Evolutionary conservation across 2,329 filamentous ascomycete species (phyloP).

Genomic region (Ophiocordyceps camponoti-leonardi): DNA sequence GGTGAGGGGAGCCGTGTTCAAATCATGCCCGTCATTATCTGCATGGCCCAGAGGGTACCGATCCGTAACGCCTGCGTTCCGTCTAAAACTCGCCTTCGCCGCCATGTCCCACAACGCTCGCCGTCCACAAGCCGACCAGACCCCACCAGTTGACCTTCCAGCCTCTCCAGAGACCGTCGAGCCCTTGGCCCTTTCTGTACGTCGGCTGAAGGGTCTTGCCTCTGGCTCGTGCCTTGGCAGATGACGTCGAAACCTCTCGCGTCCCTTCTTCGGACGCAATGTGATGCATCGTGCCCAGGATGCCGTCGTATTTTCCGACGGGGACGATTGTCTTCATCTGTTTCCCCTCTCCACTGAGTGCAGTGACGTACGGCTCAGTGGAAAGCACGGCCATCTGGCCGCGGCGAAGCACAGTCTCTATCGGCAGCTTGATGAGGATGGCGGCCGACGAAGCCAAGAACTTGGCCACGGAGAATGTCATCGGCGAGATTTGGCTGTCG

Average conservation of each 20-base stretch:
- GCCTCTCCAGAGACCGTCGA: constrained; percentile 52
- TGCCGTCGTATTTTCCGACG: constrained; percentile 65
- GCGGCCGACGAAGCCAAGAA: constrained; percentile 69
- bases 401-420: constrained; percentile 81
- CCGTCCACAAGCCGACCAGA: constrained; percentile 56
- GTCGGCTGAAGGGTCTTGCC: constrained; percentile 12
- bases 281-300: constrained; percentile 79
- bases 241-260: constrained; percentile 23
- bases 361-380: constrained; percentile 30
- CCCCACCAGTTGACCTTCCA: constrained; percentile 71
- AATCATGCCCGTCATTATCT: not conserved
- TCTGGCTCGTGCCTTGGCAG: constrained; percentile 16
- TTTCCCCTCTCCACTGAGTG: constrained; percentile 24
- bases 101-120: constrained; percentile 42
- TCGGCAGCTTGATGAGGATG: constrained; percentile 69
- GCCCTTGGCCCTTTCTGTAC: constrained; percentile 45
- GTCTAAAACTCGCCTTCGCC: constrained; percentile 42
- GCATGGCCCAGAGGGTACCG: constrained; percentile 17
- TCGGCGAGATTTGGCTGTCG: constrained; percentile 65
- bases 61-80: constrained; percentile 1
- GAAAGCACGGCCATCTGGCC: constrained; percentile 65
- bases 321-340: constrained; percentile 59
- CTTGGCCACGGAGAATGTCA: constrained; percentile 63
- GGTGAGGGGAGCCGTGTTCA: too few species aligned
- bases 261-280: constrained; percentile 73